phyloP scores from a whole-genome alignment of 192 early-diverging fungal species.

The Coemansia sp. region DNA sequence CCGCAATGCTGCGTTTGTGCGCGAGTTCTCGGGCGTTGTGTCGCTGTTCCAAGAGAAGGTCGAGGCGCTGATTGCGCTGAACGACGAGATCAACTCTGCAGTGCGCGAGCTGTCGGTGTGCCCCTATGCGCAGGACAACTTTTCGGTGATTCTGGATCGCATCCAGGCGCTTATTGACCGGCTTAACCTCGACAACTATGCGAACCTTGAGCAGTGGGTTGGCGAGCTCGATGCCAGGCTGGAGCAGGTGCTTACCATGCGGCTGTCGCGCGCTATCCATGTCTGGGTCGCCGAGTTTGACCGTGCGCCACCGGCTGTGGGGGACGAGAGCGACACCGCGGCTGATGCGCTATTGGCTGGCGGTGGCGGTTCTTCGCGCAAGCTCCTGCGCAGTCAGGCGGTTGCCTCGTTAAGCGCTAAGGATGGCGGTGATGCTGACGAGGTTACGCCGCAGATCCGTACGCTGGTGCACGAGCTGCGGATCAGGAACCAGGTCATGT shows the following conservation, averaged over 20 bases:
- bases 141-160: constrained; percentile 67
- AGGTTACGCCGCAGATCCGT: constrained; percentile 65
- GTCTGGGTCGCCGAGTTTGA: constrained; percentile 71
- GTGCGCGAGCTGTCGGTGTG: constrained; percentile 86
- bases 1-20: constrained; percentile 88
- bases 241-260: constrained; percentile 68
- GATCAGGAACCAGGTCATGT: constrained; percentile 95
- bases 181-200: constrained; percentile 91
- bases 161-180: constrained; percentile 91
- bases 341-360: constrained; percentile 12
- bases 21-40: constrained; percentile 88
- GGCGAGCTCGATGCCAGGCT: constrained; percentile 74
- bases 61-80: constrained; percentile 72
- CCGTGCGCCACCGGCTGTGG: constrained; percentile 49
- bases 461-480: constrained; percentile 82
- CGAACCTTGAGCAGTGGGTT: constrained; percentile 92
- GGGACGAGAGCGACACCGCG: constrained; percentile 50
- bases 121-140: constrained; percentile 65
- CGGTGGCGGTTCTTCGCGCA: constrained; percentile 10
- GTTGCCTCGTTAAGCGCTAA: neutral
- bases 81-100: constrained; percentile 75
- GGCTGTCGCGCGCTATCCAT: constrained; percentile 76
- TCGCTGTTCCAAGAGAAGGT: constrained; percentile 96
- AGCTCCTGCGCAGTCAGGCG: constrained; percentile 18
- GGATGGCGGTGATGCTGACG: constrained; percentile 29